Base-by-base conservation (phyloP, 2,329 filamentous ascomycete genomes). In the Ilyonectria robusta region DNA sequence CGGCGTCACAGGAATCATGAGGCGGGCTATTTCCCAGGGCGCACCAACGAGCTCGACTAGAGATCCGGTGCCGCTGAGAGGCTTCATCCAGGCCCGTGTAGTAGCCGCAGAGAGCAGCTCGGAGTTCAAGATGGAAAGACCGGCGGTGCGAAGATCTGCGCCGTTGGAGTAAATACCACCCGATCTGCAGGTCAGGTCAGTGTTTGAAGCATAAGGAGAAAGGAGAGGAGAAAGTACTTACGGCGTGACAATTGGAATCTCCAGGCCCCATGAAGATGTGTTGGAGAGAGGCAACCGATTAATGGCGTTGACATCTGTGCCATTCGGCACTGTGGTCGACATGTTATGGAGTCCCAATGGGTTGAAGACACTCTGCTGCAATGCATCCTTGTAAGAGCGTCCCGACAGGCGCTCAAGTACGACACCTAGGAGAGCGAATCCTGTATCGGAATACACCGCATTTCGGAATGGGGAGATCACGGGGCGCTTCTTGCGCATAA, bases 381-480 rank as follows among this genome's bases (percentile, higher is more conserved):
- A 31, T 2, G 73, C 73, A 0, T 73, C 69, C 1, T 63, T 50
- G 31, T 70, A 75, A 0, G 48, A 13, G 10, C 48, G 37, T 1
- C 67, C 62, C 1, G 72, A 58, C 0, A 75, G 59, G 4, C 72
- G 70, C 8, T 66, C 66, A 0, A 77, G 63, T 0, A 77, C 37
- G 1, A 51, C 9, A 0, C 67, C 67, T 0, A 76, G 53, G 9
- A 75, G 29, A 2, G 54, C 62, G 19, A 58, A 77, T 0, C 72
- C 75, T 3, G 46, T 71, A 29, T 75, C 73, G 0, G 74, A 76
- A n/a, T 76, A 76, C 0, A 67, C 40, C 2, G 67, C 70, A 67
- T 47, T 75, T 65, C 21, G 55, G 23, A 56, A 73, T 0, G 72
- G 58, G 1, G 60, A n/a, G 11, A 53, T 46, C 0, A 71, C 65